These are phyloP conservation scores for Acacia pycnantha DNA, from an alignment of 331 rosid species.

Conservation along the genomic window DNA sequence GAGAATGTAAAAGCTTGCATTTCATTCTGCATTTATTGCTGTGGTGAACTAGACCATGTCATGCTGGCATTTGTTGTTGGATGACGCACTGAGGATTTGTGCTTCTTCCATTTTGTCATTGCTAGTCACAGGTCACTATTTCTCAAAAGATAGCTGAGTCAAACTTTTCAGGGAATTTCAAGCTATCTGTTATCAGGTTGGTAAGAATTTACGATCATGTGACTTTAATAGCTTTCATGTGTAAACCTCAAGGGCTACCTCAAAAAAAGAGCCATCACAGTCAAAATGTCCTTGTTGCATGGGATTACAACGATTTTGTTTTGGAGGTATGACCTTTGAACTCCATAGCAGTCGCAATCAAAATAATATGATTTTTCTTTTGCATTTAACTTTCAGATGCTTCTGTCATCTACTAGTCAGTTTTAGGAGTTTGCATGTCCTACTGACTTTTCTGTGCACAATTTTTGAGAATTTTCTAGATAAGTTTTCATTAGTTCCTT, in stretches of 20 bases:
- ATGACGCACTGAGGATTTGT: slow-evolving; percentile 20
- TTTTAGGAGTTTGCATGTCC: slow-evolving; percentile 5
- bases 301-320: not conserved
- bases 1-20: slow-evolving; percentile 27
- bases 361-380: not conserved
- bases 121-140: slow-evolving; percentile 3
- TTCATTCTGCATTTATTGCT: not conserved
- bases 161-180: slow-evolving; percentile 6
- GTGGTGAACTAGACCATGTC: slow-evolving; percentile 12
- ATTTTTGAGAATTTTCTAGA: slow-evolving; percentile 17
- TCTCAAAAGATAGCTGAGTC: slow-evolving; percentile 16
- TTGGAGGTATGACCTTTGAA: slow-evolving; percentile 31
- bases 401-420: slow-evolving; percentile 1
- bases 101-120: slow-evolving; percentile 18
- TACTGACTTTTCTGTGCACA: not conserved
- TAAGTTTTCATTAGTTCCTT: not conserved
- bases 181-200: slow-evolving; percentile 4
- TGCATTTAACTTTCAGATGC: not conserved
- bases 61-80: slow-evolving; percentile 7
- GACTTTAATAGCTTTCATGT: slow-evolving; percentile 2
- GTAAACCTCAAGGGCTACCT: slow-evolving; percentile 2
- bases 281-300: slow-evolving; percentile 10
- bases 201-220: slow-evolving; percentile 17
- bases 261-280: slow-evolving; percentile 7
- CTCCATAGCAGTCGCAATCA: slow-evolving; percentile 26